A percentile compares a stretch with the other conserved stretches of the same genome.
These are phyloP conservation scores for Russula brevipes DNA, from an alignment of 768 basidiomycete species.

Conservation along the genomic window DNA sequence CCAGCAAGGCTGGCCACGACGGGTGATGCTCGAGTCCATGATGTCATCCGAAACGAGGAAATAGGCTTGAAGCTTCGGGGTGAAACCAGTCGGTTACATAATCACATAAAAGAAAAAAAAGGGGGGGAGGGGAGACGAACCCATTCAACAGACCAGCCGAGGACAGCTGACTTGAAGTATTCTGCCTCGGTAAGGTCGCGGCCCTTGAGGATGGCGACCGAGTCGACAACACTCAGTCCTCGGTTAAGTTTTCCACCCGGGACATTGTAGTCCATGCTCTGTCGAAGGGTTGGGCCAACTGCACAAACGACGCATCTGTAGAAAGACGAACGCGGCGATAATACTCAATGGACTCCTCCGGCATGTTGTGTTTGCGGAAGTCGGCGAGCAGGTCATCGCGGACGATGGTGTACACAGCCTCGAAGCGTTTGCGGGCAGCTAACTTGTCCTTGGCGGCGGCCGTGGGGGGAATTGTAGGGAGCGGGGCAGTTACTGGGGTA, in stretches of 20 bases:
- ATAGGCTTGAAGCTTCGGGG: constrained; percentile 82
- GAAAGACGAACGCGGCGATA: constrained; percentile 58
- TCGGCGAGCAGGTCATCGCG: constrained; percentile 72
- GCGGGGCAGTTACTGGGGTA: neutral
- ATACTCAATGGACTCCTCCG: constrained; percentile 80
- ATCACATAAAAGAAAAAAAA: neutral
- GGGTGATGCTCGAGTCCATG: constrained; percentile 93
- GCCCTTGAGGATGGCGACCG: constrained; percentile 81
- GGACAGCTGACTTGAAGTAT: constrained; percentile 79
- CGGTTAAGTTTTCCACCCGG: constrained; percentile 96
- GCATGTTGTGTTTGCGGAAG: constrained; percentile 69
- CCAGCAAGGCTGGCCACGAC: constrained; percentile 94
- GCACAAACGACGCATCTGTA: neutral
- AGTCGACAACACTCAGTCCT: constrained; percentile 93
- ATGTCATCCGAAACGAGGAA: constrained; percentile 98
- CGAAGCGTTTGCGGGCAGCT: constrained; percentile 54
- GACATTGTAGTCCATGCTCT: constrained; percentile 93
- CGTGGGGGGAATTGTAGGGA: neutral
- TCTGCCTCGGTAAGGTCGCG: constrained; percentile 68
- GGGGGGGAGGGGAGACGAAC: constrained; percentile 49
- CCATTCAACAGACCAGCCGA: constrained; percentile 95
- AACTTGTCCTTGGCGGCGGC: constrained; percentile 11
- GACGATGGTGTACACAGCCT: constrained; percentile 63
- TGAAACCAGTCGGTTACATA: neutral
- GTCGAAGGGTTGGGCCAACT: constrained; percentile 10